phyloP scores from a whole-genome alignment of 2,329 filamentous ascomycete species.

The Reticulascus tulasneorum region DNA sequence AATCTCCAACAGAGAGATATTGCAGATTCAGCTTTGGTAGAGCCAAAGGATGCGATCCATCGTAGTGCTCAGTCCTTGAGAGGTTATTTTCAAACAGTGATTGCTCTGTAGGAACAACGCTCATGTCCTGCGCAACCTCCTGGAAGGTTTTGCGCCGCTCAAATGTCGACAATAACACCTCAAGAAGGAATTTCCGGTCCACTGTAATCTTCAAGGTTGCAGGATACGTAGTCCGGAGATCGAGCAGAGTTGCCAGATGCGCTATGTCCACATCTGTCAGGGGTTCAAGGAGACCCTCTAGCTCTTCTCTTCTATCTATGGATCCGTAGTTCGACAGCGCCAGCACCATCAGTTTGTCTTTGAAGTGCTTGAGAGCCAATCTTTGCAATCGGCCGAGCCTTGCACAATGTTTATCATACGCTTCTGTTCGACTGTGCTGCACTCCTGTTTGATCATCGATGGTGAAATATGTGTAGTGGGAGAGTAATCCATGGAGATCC shows the following conservation, averaged over 20 bases:
- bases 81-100: slow-evolving; percentile 75
- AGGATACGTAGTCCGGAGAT: slow-evolving; percentile 81
- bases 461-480: slow-evolving; percentile 83
- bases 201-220: slow-evolving; percentile 59
- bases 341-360: slow-evolving; percentile 84
- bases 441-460: slow-evolving; percentile 87
- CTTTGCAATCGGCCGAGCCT: slow-evolving; percentile 76
- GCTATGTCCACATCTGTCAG: slow-evolving; percentile 72
- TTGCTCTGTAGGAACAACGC: slow-evolving; percentile 78
- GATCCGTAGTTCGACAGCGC: slow-evolving; percentile 90
- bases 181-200: slow-evolving; percentile 62
- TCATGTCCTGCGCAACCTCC: slow-evolving; percentile 67
- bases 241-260: slow-evolving; percentile 64
- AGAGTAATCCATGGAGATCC: slow-evolving; percentile 74
- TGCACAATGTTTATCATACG: slow-evolving; percentile 76
- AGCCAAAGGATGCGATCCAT: slow-evolving; percentile 81
- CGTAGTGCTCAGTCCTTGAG: slow-evolving; percentile 78
- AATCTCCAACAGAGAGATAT: slow-evolving; percentile 91
- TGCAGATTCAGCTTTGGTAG: slow-evolving; percentile 94
- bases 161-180: slow-evolving; percentile 70
- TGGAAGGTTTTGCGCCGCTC: slow-evolving; percentile 80
- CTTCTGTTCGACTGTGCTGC: slow-evolving; percentile 67
- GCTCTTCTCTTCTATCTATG: slow-evolving; percentile 74
- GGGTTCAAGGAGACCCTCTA: slow-evolving; percentile 69
- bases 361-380: slow-evolving; percentile 75